Conservation (phyloP, 2,329 filamentous ascomycete genomes). For the Cadophora sp. region DNA sequence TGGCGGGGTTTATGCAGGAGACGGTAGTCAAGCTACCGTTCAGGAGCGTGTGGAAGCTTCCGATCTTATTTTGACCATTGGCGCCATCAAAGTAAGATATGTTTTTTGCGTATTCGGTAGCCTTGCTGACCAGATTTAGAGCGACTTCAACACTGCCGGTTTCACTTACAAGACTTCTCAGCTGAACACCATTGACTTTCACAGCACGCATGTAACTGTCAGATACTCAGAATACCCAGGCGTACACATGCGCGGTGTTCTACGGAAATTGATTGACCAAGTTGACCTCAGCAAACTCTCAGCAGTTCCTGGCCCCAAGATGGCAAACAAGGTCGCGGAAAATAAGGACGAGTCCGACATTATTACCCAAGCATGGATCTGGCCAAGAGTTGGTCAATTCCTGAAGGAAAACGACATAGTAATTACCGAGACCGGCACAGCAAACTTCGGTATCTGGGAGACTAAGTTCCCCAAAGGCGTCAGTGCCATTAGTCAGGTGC, state of each 20-base stretch:
- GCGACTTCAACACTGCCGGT: slow-evolving; percentile 82
- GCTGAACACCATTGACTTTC: slow-evolving; percentile 81
- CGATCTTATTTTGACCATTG: slow-evolving; percentile 75
- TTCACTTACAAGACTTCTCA: slow-evolving; percentile 82
- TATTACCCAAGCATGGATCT: slow-evolving; percentile 78
- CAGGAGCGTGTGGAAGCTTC: slow-evolving; percentile 69
- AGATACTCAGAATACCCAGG: slow-evolving; percentile 81
- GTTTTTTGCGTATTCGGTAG: not conserved
- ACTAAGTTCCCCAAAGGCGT: slow-evolving; percentile 80
- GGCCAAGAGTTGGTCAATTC: slow-evolving; percentile 78
- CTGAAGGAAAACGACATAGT: slow-evolving; percentile 76
- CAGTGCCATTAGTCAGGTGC: slow-evolving; percentile 80
- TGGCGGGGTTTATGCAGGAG: slow-evolving; percentile 86
- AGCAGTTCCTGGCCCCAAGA: slow-evolving; percentile 58
- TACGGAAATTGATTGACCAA: slow-evolving; percentile 71
- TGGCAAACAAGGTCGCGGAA: slow-evolving; percentile 56
- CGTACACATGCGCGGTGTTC: slow-evolving; percentile 78
- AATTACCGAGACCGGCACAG: slow-evolving; percentile 86
- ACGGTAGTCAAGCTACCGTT: slow-evolving; percentile 71
- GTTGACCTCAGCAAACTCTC: slow-evolving; percentile 65
- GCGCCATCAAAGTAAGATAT: slow-evolving; percentile 58
- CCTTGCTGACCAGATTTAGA: slow-evolving; percentile 50
- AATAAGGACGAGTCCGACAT: slow-evolving; percentile 48
- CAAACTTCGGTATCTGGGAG: slow-evolving; percentile 89
- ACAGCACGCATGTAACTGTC: slow-evolving; percentile 75